Percentiles rank a stretch among this genome's conserved stretches.
Conservation (phyloP, 148 eudicot species). For the Euryodendron excelsum region DNA sequence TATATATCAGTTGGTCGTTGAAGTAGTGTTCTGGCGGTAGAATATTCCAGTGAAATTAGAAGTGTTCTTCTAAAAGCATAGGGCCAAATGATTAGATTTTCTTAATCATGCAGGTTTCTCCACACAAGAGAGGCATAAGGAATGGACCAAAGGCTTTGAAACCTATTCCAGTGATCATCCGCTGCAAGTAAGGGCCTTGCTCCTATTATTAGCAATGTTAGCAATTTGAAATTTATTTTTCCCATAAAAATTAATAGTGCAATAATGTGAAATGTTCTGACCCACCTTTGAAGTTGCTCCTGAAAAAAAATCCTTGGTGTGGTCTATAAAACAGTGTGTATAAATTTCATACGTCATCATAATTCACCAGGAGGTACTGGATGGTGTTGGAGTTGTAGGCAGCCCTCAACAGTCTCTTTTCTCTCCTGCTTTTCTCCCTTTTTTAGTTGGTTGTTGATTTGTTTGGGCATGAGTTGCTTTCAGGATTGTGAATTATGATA, state of each 20-base stretch:
- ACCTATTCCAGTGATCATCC: conserved; percentile 81
- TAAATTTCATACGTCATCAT: no score
- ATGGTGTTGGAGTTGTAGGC: no score
- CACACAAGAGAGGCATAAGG: conserved; percentile 75
- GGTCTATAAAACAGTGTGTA: no score
- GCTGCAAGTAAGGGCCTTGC: conserved; percentile 69
- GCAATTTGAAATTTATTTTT: not conserved
- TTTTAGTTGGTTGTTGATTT: no score
- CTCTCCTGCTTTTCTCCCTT: not conserved
- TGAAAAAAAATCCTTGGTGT: no score
- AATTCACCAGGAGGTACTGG: no score
- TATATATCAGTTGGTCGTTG: not conserved
- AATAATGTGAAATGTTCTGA: not conserved
- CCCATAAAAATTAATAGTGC: not conserved
- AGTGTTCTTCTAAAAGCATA: not conserved
- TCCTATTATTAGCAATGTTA: not conserved
- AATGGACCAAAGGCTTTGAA: conserved; percentile 94
- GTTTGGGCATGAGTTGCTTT: not conserved
- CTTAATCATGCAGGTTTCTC: conserved; percentile 49
- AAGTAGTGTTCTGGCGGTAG: not conserved
- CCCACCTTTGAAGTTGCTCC: not conserved
- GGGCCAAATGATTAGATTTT: not conserved
- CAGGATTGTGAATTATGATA: not conserved
- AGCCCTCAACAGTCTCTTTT: not conserved
- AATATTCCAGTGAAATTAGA: not conserved